phyloP scores from a whole-genome alignment of 805 yeast genomes.

The Ogataea populi-albae region DNA sequence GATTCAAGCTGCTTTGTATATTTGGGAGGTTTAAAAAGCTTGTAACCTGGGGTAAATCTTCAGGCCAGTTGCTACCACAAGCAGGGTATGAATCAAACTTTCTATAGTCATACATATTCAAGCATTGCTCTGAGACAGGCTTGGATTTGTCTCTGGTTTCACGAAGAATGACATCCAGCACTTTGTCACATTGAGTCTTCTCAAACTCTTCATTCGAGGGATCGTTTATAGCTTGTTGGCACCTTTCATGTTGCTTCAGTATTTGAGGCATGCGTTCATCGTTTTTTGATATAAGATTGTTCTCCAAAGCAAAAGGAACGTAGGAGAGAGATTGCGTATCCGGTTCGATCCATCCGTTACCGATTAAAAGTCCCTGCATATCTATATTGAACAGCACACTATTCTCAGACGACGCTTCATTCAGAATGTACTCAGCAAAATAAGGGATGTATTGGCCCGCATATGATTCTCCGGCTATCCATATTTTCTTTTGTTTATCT shows the following conservation, averaged over 20 bases:
- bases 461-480: conserved; percentile 91
- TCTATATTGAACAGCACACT: conserved; percentile 32
- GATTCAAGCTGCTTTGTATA: conserved; percentile 53
- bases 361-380: conserved; percentile 69
- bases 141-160: conserved; percentile 27
- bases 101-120: conserved; percentile 80
- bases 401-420: conserved; percentile 37
- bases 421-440: conserved; percentile 62
- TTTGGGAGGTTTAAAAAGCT: conserved; percentile 46
- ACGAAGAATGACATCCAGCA: conserved; percentile 39
- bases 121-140: conserved; percentile 50
- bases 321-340: conserved; percentile 78
- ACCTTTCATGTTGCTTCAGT: conserved; percentile 50
- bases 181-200: conserved; percentile 35
- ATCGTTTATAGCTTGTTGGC: conserved; percentile 52
- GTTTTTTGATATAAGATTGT: conserved; percentile 48
- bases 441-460: conserved; percentile 97
- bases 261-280: conserved; percentile 41
- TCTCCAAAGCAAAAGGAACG: conserved; percentile 63
- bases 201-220: conserved; percentile 24
- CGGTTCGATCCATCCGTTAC: conserved; percentile 96
- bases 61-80: conserved; percentile 95
- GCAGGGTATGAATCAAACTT: conserved; percentile 71
- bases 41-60: conserved; percentile 46
- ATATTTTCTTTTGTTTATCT: conserved; percentile 58